Conservation (phyloP, 1,139 yeast species). For the Saccharomyces hybrid region DNA sequence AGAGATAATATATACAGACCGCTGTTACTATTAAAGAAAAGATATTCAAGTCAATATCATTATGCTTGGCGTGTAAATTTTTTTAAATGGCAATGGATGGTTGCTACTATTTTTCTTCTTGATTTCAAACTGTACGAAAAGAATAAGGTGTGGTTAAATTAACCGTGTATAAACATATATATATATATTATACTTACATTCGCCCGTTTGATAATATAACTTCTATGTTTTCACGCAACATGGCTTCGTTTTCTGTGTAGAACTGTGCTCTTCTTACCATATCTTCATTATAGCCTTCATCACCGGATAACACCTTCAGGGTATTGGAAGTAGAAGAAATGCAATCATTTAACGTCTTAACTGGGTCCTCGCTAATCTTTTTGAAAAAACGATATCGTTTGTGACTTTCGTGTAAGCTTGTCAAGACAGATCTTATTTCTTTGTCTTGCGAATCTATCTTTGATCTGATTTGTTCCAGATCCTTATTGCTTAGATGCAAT, state of each 20-base stretch:
- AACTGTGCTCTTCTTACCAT: conserved; percentile 67
- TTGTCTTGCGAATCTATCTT: not conserved
- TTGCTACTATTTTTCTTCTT: not conserved
- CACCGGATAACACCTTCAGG: conserved; percentile 61
- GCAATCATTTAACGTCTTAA: conserved; percentile 60
- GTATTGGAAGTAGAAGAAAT: conserved; percentile 62
- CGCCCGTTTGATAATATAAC: conserved; percentile 41
- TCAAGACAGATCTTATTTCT: not conserved
- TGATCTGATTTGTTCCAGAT: conserved; percentile 1
- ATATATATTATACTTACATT: conserved; percentile 14
- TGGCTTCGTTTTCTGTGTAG: conserved; percentile 52
- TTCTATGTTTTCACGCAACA: conserved; percentile 63
- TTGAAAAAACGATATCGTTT: conserved; percentile 59
- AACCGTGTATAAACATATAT: not conserved
- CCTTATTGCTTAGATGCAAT: not conserved
- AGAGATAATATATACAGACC: not conserved
- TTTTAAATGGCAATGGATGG: too few species aligned
- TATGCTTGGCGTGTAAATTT: not conserved
- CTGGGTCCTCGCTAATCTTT: conserved; percentile 64
- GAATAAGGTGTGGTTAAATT: not conserved
- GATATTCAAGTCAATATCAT: not conserved
- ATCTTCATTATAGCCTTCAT: conserved; percentile 79
- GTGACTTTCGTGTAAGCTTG: conserved; percentile 45
- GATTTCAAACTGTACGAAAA: not conserved
- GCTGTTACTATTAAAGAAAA: not conserved